Base-by-base conservation (phyloP, 441 rosid species). In the Erodium moschatum region DNA sequence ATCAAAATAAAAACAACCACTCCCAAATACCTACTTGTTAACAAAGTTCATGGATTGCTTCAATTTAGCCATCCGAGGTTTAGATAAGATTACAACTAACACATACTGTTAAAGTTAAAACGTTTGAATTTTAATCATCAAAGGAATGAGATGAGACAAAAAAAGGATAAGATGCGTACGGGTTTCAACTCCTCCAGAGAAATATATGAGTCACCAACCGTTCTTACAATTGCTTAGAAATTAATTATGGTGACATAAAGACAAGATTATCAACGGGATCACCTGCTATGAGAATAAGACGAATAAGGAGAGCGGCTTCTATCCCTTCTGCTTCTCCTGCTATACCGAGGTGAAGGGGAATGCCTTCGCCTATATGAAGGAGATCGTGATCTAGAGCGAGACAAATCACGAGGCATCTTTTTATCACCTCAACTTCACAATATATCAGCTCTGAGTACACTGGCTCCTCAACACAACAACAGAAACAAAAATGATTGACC, bases 201-300 rank as follows among this genome's bases (percentile, higher is more conserved):
- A 64, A 71, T 69, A 77, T 24, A 50, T 18, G 63, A 74, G 76
- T 80, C 68, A 73, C 80, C 80, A 76, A 73, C 70, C 78, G 75
- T 77, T 79, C 80, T 82, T 73, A 78, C 75, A 84, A 46, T 64
- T 60, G 73, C 73, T 70, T 16, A 38, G 11, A 62, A 58, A 75
- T 69, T 48, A 72, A 74, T 24, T 75, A 75, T 72, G 24, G 24
- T 27, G 78, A 72, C 54, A 65, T n/a, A 67, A 73, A 81, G 73
- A 11, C 64, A 70, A 80, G 56, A 81, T 68, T 66, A 80, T 66
- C 42, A 81, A 74, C 84, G 78, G 85, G 89, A 82, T 89, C 94
- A 93, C 98, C 98, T 93, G 95, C 88, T 89, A 76, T 81, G 66
- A 19, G 92, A 80, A 81, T 85, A 81, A 62, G 90, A 85, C 1